Conservation (phyloP, 106 monocot species). For the Dioscorea dumetorum region DNA sequence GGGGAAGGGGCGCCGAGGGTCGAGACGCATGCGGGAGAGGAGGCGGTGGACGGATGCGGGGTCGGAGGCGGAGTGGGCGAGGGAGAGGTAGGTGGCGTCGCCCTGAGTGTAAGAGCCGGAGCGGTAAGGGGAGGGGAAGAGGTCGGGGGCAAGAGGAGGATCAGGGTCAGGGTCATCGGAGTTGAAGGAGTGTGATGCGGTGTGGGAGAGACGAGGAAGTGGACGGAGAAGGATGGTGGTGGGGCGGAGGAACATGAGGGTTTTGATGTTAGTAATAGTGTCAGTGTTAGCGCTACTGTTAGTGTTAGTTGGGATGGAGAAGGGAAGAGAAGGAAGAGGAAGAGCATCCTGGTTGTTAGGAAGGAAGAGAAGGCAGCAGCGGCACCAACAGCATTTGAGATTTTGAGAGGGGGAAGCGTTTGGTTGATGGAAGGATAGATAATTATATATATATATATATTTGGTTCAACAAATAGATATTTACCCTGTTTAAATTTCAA, state of each 20-base stretch:
- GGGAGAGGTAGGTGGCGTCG: constrained; percentile 60
- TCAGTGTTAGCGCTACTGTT: background rate
- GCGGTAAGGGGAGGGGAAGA: constrained; percentile 19
- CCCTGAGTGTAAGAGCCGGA: constrained; percentile 39
- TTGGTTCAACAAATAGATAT: too few relatives aligned
- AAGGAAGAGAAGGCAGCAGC: background rate
- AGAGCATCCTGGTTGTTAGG: background rate
- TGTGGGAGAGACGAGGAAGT: constrained; percentile 4
- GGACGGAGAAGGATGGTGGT: background rate
- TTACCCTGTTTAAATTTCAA: too few relatives aligned
- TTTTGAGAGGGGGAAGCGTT: too few relatives aligned
- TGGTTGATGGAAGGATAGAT: too few relatives aligned
- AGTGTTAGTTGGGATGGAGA: background rate
- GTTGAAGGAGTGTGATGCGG: constrained; percentile 3
- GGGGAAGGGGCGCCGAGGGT: constrained; percentile 23
- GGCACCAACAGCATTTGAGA: background rate
- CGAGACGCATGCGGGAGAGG: constrained; percentile 33
- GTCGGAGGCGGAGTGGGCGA: constrained; percentile 21
- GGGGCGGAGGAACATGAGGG: constrained; percentile 1
- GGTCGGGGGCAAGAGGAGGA: background rate
- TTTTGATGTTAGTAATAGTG: background rate
- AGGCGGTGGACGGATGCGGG: constrained; percentile 28
- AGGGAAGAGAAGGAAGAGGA: background rate
- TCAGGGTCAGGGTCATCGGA: background rate
- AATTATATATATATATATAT: too few relatives aligned